Evolutionary conservation across 805 yeast genomes (phyloP), one percentile per base, ranked within the genome.

Genomic region (Yamadazyma nakazawae): DNA sequence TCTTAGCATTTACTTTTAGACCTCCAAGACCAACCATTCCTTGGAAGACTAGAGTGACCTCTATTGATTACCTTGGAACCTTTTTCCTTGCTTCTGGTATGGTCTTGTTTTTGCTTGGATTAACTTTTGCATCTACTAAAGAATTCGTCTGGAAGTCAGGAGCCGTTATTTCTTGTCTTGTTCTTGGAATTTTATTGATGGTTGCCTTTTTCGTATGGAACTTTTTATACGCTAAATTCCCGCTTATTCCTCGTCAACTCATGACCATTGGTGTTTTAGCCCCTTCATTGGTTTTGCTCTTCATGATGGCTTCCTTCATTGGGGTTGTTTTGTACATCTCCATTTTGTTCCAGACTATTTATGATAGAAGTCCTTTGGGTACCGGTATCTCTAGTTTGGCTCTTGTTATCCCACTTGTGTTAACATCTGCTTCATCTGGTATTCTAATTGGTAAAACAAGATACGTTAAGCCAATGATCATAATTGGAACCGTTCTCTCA

Each of bases 91-190:
- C 74, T 4, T 59, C 63, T 3, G 76, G 78, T 0, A 47, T 71
- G 34, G 77, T 77, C 6, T 53, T 80, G 32, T 54, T 78, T 7
- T 61, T 73, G 40, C 63, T 75, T 43, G 85, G 74, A 0, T 58
- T 80, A 24, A 70, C 82, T 0, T 74, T 80, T 51, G 85, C 83
- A 11, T 52, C 62, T 6, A 79, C 78, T 5, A 59, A 62, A 24
- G 62, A 72, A 35, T 71, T 62, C 52, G 56, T 72, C 1, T 82
- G 87, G 87, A 55, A 61, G 2, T 74, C 82, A 0, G 78, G 77
- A n/a, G 70, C 77, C 5, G 78, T 78, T 5, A 73, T 82, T 6
- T 50, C 63, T 5, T 74, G 74, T 43, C 66, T 82, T 39, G 62
- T 79, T 8, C 37, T 80, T 30, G 81, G 83, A 3, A 66, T 65